These are phyloP conservation scores for Suillus hirtellus DNA, from an alignment of 768 basidiomycete genomes.

Conservation along the genomic window DNA sequence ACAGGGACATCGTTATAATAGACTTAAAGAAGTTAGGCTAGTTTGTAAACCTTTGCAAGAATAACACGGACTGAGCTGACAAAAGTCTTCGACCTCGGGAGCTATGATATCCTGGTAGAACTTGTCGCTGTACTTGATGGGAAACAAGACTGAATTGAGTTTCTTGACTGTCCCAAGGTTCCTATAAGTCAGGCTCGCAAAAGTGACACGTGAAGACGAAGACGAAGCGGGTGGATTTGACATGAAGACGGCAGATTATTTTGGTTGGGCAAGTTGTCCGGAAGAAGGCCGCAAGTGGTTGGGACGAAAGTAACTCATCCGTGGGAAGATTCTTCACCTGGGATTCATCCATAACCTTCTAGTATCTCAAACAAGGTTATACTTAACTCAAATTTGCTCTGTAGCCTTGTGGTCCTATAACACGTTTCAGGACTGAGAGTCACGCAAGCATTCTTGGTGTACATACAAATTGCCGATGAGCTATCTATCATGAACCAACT, in stretches of 20 bases:
- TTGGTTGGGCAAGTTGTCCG: conserved; percentile 20
- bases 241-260: conserved; percentile 18
- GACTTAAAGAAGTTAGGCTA: conserved; percentile 44
- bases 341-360: neutral
- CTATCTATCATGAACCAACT: neutral
- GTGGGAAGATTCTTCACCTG: conserved; percentile 24
- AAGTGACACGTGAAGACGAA: conserved; percentile 51
- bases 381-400: neutral
- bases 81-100: conserved; percentile 81
- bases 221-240: conserved; percentile 22
- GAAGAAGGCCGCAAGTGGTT: conserved; percentile 7
- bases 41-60: conserved; percentile 14
- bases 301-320: conserved; percentile 11
- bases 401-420: neutral
- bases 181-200: conserved; percentile 74
- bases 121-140: conserved; percentile 85
- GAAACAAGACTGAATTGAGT: conserved; percentile 78
- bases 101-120: conserved; percentile 82
- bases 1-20: conserved; percentile 94
- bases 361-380: conserved; percentile 6
- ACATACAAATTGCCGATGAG: conserved; percentile 1
- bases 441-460: conserved; percentile 1
- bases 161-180: conserved; percentile 73
- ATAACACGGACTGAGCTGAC: conserved; percentile 74
- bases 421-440: neutral